phyloP scores from a whole-genome alignment of 371 early-diverging fungal genomes.

The Dichotomocladium elegans region DNA sequence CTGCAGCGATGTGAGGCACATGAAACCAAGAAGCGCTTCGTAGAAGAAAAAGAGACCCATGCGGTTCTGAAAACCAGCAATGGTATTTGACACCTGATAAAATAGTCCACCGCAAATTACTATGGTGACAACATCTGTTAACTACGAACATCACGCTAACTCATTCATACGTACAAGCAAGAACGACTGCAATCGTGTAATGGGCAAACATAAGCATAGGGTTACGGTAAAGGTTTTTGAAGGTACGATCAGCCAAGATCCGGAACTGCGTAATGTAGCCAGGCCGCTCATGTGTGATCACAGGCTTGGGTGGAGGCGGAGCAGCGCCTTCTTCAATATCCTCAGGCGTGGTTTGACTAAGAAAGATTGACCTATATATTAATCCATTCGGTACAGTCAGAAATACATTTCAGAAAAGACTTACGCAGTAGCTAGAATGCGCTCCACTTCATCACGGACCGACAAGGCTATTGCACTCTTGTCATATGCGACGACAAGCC shows the following conservation, averaged over 20 bases:
- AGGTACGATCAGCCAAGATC: conserved; percentile 77
- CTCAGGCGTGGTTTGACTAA: conserved; percentile 9
- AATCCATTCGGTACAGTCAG: not conserved
- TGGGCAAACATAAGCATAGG: conserved; percentile 83
- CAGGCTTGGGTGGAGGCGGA: conserved; percentile 13
- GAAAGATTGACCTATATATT: not conserved
- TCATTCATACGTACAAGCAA: conserved; percentile 58
- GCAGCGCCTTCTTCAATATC: conserved; percentile 11
- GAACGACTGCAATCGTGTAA: conserved; percentile 68
- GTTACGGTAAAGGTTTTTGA: conserved; percentile 86
- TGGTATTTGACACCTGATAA: conserved; percentile 73
- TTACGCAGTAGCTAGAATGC: conserved; percentile 20
- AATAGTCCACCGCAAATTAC: conserved; percentile 80
- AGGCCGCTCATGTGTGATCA: conserved; percentile 51
- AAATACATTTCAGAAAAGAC: not conserved
- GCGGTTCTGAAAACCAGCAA: conserved; percentile 86
- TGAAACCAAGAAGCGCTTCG: conserved; percentile 78
- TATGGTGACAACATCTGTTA: conserved; percentile 14
- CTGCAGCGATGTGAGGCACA: conserved; percentile 71
- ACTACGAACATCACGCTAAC: no score
- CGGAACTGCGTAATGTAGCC: conserved; percentile 72
- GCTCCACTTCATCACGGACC: conserved; percentile 45
- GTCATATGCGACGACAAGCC: conserved; percentile 42
- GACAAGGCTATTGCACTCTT: conserved; percentile 37
- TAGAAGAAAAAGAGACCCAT: conserved; percentile 85